Percentiles rank a stretch among this genome's conserved stretches.
Conservation (phyloP, 495 filamentous ascomycete genomes). For the Lepraria neglecta region DNA sequence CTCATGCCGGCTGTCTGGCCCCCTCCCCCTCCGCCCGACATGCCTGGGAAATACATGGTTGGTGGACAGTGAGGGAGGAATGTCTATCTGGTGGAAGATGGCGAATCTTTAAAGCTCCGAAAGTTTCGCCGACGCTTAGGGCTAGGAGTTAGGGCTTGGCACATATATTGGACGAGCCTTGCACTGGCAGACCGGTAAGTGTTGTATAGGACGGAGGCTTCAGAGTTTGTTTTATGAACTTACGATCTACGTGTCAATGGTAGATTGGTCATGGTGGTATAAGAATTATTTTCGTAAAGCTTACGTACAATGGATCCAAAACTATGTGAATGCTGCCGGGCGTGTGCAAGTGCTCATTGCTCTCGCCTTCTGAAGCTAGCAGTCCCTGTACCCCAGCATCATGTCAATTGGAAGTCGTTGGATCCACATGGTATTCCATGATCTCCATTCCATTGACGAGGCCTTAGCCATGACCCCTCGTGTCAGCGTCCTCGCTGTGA, state of each 20-base stretch:
- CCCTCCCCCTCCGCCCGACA: slow-evolving; percentile 30
- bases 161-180: no score
- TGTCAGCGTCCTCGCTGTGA: no score
- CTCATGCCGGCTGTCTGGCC: slow-evolving; percentile 37
- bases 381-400: no score
- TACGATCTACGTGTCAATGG: not conserved
- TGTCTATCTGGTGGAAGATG: not conserved
- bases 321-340: not conserved
- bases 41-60: slow-evolving; percentile 44
- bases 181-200: no score
- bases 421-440: no score
- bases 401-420: no score
- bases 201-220: no score
- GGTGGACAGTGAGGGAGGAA: not conserved
- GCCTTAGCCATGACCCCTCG: no score
- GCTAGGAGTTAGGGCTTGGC: not conserved
- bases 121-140: not conserved
- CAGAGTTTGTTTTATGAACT: no score
- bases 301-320: not conserved
- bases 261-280: not conserved
- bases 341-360: not conserved
- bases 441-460: no score
- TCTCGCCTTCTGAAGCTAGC: not conserved
- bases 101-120: not conserved
- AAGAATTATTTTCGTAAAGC: not conserved